Evolutionary conservation across 495 filamentous ascomycete species (phyloP), one percentile per base, ranked within the genome.

Genomic region (Penicillium cosmopolitanum): DNA sequence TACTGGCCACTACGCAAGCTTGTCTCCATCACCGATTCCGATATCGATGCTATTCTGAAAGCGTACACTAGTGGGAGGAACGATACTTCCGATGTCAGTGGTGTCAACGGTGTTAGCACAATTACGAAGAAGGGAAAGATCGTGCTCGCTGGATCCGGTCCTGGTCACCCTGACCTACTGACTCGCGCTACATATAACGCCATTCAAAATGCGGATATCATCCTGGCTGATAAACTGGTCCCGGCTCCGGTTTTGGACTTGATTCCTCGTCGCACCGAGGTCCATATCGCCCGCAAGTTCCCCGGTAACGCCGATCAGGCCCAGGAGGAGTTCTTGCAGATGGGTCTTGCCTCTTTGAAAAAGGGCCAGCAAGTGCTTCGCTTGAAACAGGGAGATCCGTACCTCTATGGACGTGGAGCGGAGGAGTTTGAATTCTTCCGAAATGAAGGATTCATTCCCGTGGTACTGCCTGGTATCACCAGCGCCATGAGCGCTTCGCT

Each of bases 171-270:
- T 1, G 90, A 94, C 66, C 80, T 98, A 2, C 84, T 98, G 28
- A 98, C 96, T 3, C 83, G 86, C 12, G 96, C 96, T 10, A 96
- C 96, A 2, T 84, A 92, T 72, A 88, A 90, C 59, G 94, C 95
- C 0, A 93, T 98, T 46, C 83, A 87, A 50, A 76, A 76, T 47
- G 95, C 95, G 8, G 91, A 96, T 70, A 78, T 98, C 8, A 85
- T 98, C 51, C 85, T 98, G 5, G 93, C 94, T 11, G 95, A 98
- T 77, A 98, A 98, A 72, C 90, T 98, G 50, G 95, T 98, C 4
- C 95, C 95, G 0, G 80, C 89, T 2, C 87, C 89, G 7, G 89
- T 98, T 7, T 77, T 98, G 12, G 89, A 92, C 55, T 85, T 98
- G 11, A 89, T 97, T 58, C 96, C 95, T 25, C 91, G 96, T 16